These are phyloP conservation scores for Neodidymelliopsis sp. DNA, from an alignment of 2,329 filamentous ascomycete genomes.

Conservation along the genomic window DNA sequence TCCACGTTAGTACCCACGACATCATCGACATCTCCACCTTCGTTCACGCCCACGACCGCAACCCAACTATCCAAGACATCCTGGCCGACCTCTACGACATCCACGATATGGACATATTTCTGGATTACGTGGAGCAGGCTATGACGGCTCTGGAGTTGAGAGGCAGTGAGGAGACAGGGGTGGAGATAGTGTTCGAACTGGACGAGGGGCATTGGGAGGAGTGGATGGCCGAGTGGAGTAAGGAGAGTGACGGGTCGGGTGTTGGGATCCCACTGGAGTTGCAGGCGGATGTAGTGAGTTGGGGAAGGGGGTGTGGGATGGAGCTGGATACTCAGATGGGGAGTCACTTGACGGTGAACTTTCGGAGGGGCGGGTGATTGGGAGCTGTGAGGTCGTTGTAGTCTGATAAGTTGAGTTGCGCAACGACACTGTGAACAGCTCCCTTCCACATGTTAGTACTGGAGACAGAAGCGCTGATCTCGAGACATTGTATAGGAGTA, in stretches of 20 bases:
- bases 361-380: background rate
- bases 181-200: conserved; percentile 10
- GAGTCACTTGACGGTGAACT: conserved; percentile 15
- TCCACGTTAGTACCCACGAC: background rate
- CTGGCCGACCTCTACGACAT: conserved; percentile 5
- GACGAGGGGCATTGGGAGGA: background rate
- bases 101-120: background rate
- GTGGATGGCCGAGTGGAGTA: conserved; percentile 14
- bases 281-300: conserved; percentile 1
- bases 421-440: too few species aligned
- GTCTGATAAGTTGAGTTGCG: too few species aligned
- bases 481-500: too few species aligned
- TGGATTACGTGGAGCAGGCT: background rate
- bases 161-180: background rate
- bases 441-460: too few species aligned
- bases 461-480: too few species aligned
- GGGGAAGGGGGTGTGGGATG: conserved; percentile 11
- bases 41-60: background rate
- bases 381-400: too few species aligned
- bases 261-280: conserved; percentile 10
- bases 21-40: background rate
- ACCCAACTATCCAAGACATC: background rate
- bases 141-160: conserved; percentile 6
- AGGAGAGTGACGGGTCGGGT: background rate
- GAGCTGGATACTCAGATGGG: background rate